Percentiles rank a stretch among this genome's conserved stretches.
Evolutionary conservation across 371 early-diverging fungal species (phyloP).

Genomic region (Actinomucor elegans): DNA sequence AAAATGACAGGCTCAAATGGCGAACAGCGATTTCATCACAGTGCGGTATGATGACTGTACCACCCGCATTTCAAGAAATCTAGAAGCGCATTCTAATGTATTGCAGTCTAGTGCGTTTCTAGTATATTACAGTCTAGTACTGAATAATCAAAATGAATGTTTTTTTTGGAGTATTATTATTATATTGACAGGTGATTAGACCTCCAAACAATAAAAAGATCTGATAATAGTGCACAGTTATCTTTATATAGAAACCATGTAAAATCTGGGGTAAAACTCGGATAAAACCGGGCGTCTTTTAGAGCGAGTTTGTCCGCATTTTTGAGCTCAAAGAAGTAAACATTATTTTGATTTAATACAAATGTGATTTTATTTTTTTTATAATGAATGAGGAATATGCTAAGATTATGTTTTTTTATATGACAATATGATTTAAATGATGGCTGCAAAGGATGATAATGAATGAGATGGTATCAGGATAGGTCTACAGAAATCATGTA

Average conservation of each 20-base stretch:
- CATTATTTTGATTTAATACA: no score
- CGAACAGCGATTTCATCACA: no score
- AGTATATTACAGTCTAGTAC: neutral
- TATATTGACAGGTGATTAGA: neutral
- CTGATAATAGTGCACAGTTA: neutral
- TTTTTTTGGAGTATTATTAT: neutral
- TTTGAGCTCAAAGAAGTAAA: no score
- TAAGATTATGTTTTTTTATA: neutral
- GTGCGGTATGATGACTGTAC: neutral
- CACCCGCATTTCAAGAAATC: neutral
- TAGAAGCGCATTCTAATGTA: neutral
- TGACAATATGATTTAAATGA: slow-evolving; percentile 8
- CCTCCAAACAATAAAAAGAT: neutral
- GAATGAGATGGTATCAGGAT: slow-evolving; percentile 18
- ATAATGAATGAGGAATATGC: neutral
- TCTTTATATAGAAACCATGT: neutral
- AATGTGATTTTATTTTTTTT: neutral
- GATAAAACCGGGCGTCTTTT: neutral
- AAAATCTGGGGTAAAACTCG: neutral
- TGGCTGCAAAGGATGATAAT: slow-evolving; percentile 10
- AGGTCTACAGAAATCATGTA: slow-evolving; percentile 23
- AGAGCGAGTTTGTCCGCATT: no score
- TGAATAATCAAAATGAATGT: no score
- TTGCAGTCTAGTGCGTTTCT: neutral
- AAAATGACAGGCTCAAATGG: no score